phyloP scores from a whole-genome alignment of 108 stramenopile genomes.

The Nitzschia sp. region DNA sequence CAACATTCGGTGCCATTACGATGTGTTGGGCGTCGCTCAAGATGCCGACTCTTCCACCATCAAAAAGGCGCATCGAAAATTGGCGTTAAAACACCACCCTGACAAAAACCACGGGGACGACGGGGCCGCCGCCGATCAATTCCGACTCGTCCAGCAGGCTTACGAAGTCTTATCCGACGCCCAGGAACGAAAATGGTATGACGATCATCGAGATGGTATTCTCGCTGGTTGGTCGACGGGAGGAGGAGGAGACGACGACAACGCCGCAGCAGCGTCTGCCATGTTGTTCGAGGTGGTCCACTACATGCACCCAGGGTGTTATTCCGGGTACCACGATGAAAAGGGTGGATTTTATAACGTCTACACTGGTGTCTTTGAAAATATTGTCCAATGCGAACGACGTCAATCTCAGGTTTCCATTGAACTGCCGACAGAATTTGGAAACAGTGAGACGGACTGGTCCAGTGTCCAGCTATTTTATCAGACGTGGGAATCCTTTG shows the following conservation, averaged over 20 bases:
- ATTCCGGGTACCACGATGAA: slow-evolving; percentile 63
- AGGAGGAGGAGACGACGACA: slow-evolving; percentile 31
- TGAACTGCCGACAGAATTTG: slow-evolving; percentile 62
- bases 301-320: slow-evolving; percentile 71
- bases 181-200: slow-evolving; percentile 90
- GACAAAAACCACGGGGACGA: slow-evolving; percentile 82
- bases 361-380: slow-evolving; percentile 62
- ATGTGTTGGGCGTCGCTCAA: slow-evolving; percentile 81
- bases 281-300: slow-evolving; percentile 82
- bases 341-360: slow-evolving; percentile 65
- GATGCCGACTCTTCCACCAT: slow-evolving; percentile 85
- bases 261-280: slow-evolving; percentile 29
- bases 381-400: slow-evolving; percentile 62
- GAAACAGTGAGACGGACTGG: slow-evolving; percentile 57
- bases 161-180: slow-evolving; percentile 94
- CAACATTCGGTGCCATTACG: slow-evolving; percentile 77
- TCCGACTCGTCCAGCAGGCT: slow-evolving; percentile 88
- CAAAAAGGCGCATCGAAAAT: slow-evolving; percentile 94
- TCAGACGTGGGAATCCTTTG: slow-evolving; percentile 79
- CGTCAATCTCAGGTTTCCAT: slow-evolving; percentile 43
- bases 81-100: slow-evolving; percentile 92
- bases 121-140: slow-evolving; percentile 49
- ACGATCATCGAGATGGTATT: slow-evolving; percentile 88
- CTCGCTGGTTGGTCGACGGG: slow-evolving; percentile 58
- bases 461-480: slow-evolving; percentile 64